Percentiles rank a stretch among this genome's conserved stretches.
phyloP scores from a whole-genome alignment of 371 early-diverging fungal genomes.

The Mucor lusitanicus region DNA sequence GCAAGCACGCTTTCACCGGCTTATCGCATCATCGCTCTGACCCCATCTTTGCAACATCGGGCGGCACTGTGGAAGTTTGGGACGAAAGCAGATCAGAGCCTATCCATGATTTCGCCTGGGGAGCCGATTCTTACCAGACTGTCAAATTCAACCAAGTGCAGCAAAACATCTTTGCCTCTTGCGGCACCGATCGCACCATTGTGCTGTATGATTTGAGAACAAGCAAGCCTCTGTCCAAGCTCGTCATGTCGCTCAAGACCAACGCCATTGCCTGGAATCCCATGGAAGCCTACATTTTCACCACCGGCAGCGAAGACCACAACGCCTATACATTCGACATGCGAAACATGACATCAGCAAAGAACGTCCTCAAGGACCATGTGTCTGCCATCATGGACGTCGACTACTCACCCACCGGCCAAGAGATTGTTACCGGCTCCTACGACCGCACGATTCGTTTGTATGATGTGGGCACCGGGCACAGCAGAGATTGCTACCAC shows the following conservation, averaged over 20 bases:
- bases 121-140: constrained; percentile 90
- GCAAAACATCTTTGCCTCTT: constrained; percentile 85
- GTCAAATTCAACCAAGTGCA: constrained; percentile 96
- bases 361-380: constrained; percentile 92
- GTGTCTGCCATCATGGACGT: constrained; percentile 97
- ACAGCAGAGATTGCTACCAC: constrained; percentile 96
- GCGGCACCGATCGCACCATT: constrained; percentile 91
- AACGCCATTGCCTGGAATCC: constrained; percentile 98
- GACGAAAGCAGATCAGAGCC: constrained; percentile 90
- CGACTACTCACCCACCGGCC: constrained; percentile 98
- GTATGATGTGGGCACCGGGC: constrained; percentile 80
- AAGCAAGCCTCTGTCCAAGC: constrained; percentile 76
- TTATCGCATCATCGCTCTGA: constrained; percentile 83
- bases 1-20: constrained; percentile 79
- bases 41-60: constrained; percentile 86
- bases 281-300: constrained; percentile 94
- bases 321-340: constrained; percentile 97
- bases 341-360: constrained; percentile 86
- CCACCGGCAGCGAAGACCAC: constrained; percentile 94
- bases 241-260: constrained; percentile 74
- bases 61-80: constrained; percentile 89
- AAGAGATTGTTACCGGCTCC: constrained; percentile 94
- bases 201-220: constrained; percentile 94
- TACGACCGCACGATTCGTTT: constrained; percentile 97
- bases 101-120: constrained; percentile 84